Base-by-base conservation (phyloP, 257 asterid genomes). In the Petrea volubilis region DNA sequence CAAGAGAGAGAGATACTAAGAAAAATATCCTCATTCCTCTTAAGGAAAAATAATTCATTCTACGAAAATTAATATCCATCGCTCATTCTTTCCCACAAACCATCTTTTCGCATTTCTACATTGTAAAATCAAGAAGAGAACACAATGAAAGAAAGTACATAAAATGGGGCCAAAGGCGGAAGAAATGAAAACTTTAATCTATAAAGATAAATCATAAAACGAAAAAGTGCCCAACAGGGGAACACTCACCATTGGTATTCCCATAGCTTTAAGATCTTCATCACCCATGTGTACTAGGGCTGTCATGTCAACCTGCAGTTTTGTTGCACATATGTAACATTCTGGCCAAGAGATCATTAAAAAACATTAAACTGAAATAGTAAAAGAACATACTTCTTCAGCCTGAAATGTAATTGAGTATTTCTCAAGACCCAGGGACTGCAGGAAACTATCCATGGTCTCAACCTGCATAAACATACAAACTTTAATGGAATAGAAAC, bases 251-350 rank as follows among this genome's bases (percentile, higher is more conserved):
- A 91, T 91, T 64, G 97, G 97, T 80, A 91, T 77, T 81, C 96
- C 96, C 87, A 91, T 58, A 44, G 92, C 94, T 80, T 88, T 91
- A 43, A 91, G 96, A 83, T 91, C 97, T 34, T 91, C 96, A 78
- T 88, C 97, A 31, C 88, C 84, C 97, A 91, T 91, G 81, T 91
- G 94, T 68, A 82, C 60, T 17, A 91, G 90, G 58, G 97, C 87
- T 62, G 89, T 67, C 96, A 91, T 88, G 82, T 91, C 97, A 74
- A 91, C 94, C 97, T 91, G 84, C 58, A 70, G 71, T 67, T 82
- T 60, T 21, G 28, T 57, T 25, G 61, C 28, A 62, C 4, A 69
- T 4, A 46, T 13, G 44, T 79, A 62, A 82, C 23, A 56, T 79
- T 60, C 71, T 28, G 64, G 71, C 52, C 65, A 60, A 29, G 57